Evolutionary conservation across 83 land plant species (phyloP), one percentile per base, ranked within the genome.

Genomic region (Picea abies): DNA sequence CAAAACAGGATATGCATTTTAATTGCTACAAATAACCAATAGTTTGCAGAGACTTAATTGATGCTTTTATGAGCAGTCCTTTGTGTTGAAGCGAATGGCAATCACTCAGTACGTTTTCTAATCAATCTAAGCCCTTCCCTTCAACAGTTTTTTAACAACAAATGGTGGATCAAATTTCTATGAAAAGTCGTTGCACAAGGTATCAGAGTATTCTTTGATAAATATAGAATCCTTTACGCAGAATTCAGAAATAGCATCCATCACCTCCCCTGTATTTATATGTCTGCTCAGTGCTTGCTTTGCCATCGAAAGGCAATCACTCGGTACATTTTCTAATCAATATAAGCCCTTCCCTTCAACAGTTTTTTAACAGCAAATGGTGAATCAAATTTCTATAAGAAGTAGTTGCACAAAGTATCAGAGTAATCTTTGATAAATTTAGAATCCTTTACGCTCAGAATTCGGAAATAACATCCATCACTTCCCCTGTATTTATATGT

Each of bases 351-450:
- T 4, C 49, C 23, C 39, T 4, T 15, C 32, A 35, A 32, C 71
- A 26, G 5, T 29, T 72, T n/a, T 22, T n/a, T 52, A 44, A 52
- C 77, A 47, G 26, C 22, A 20, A 73, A 47, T 20, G 41, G 41
- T 19, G 9, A 4, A 73, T 41, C 56, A n/a, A n/a, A 73, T 41
- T 4, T 41, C 77, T 73, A 73, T 44, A 23, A 73, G 22, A 20
- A 44, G 47, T 73, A 73, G 58, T 47, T 44, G 41, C 77, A 73
- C 3, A 73, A 47, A 58, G n/a, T 44, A 44, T 73, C 77, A 73
- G 77, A 73, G 22, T 73, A 73, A 20, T 73, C 77, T 73, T 73
- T 73, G 77, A 73, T 73, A n/a, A 73, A 73, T 41, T 73, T 44
- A 44, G 39, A 73, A 73, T 73, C 77, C 25, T 73, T 73, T 8